Evolutionary conservation across 192 early-diverging fungal genomes (phyloP), one percentile per base, ranked within the genome.

Genomic region (Dispira parvispora): DNA sequence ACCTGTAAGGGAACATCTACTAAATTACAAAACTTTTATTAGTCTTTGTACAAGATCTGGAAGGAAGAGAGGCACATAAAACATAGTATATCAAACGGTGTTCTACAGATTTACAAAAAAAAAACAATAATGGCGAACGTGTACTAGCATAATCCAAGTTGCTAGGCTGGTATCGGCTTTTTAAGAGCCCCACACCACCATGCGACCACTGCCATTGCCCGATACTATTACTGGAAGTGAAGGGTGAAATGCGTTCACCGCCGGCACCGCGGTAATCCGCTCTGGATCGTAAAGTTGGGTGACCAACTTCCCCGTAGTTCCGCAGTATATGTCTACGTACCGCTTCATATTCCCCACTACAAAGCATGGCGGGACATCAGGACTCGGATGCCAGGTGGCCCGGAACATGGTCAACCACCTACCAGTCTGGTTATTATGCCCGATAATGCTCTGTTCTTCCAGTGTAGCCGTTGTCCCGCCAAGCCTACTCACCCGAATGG

Each of bases 351-450:
- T 85, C n/a, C 83, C 84, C 62, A 86, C 68, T 1, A 71, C 61
- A 66, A 82, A 78, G 25, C 76, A 72, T n/a, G 72, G 69, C 54
- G 67, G 70, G 67, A 63, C 69, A 42, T 65, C 70, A 46, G 69
- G 64, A 49, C 74, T 75, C 18, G 63, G 65, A 42, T 75, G 71
- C 84, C 84, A 86, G 4, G 66, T 68, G 2, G 83, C 77, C 13
- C 82, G 78, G 45, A 86, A 75, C 65, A 78, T 77, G 0, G 83
- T 81, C 23, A 85, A 78, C 84, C 84, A 86, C 52, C 81, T 68
- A 49, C 83, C 81, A 12, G 78, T 81, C 14, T 81, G 74, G 63
- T 82, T 84, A 57, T 85, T 81, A 61, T 86, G 83, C 10, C 43
- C 62, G 60, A 86, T 73, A 12, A 57, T 60, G 18, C 74, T 25